Evolutionary conservation across 1,284 basidiomycete genomes (phyloP), one percentile per base, ranked within the genome.

Genomic region (Cryptococcus sp.): DNA sequence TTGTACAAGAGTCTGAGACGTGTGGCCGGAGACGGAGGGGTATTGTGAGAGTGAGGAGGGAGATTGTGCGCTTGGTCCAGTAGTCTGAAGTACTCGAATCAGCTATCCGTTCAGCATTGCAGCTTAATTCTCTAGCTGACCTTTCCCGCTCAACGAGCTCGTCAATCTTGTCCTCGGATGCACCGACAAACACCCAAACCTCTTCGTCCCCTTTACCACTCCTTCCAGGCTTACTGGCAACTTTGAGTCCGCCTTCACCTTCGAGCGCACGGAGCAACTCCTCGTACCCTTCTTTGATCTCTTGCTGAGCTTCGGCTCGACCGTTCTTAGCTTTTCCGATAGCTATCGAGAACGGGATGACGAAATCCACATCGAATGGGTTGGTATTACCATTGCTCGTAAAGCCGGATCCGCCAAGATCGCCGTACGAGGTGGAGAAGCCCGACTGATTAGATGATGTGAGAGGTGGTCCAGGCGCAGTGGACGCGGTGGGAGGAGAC

Each of bases 131-230:
- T 13, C 3, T 3, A 23, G 79, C 87, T 73, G 66, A 91, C 91
- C 86, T 80, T 79, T 95, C 92, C 39, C 85, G 81, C 61, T 86
- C 84, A 0, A 88, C 84, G 15, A 95, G 82, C 53, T 83, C 83
- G 38, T 82, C 73, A 11, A 95, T 78, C 55, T 86, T 83, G 41
- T 80, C 79, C 44, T 83, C 80, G 0, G 87, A 85, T 58, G 88
- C 90, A n/a, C 82, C 82, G 16, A 96, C 84, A 61, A 96, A 86
- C 3, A 96, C 80, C 50, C 94, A 82, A 3, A 95, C 74, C 66
- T 94, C 88, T 5, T 89, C 88, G 52, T 88, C 81, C 17, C 68
- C 65, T 46, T 67, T 69, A 10, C 54, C 62, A 2, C 52, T 58
- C n/a, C 65, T 62, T 13, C 69, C 71, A 15, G 58, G 61, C 38